Percentiles rank a stretch among this genome's conserved stretches.
Conservation (phyloP, 208 protist genomes). For the Novymonas esmeraldas region DNA sequence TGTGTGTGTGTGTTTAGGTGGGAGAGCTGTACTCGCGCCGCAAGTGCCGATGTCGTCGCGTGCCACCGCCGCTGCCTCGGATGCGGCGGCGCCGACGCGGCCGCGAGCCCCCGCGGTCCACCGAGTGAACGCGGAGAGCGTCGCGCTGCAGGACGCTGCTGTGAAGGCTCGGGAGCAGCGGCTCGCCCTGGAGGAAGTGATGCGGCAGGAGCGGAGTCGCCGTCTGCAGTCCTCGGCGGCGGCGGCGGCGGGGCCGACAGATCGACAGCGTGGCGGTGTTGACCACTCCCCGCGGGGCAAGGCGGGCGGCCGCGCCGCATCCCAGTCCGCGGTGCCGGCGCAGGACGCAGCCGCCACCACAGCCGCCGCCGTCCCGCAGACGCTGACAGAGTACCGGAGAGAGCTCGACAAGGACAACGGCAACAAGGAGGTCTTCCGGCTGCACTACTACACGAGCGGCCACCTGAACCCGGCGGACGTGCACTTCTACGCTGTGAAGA, state of each 20-base stretch:
- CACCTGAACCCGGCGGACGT: constrained; percentile 29
- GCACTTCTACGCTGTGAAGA: constrained; percentile 23
- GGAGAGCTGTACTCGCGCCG: background rate
- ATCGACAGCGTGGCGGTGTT: no score
- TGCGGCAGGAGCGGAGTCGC: constrained; percentile 29
- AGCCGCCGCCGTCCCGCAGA: background rate
- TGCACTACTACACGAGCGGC: constrained; percentile 24
- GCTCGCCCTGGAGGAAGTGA: constrained; percentile 24
- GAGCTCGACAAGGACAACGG: constrained; percentile 25
- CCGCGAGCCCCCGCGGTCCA: background rate
- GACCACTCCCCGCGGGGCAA: no score
- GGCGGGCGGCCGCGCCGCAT: no score
- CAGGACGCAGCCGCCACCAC: background rate
- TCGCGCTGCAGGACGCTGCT: constrained; percentile 9
- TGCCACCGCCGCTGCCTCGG: background rate
- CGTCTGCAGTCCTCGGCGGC: constrained; percentile 13
- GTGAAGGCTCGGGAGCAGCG: constrained; percentile 17
- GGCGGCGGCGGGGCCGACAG: no score
- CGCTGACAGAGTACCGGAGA: constrained; percentile 27
- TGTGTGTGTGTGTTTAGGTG: background rate
- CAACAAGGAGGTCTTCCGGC: constrained; percentile 8
- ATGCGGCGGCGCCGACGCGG: background rate
- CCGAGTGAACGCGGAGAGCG: background rate
- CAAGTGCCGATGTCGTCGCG: no score
- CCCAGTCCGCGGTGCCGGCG: no score